Evolutionary conservation across 2,329 filamentous ascomycete genomes (phyloP).

Genomic region (Sclerotinia borealis): DNA sequence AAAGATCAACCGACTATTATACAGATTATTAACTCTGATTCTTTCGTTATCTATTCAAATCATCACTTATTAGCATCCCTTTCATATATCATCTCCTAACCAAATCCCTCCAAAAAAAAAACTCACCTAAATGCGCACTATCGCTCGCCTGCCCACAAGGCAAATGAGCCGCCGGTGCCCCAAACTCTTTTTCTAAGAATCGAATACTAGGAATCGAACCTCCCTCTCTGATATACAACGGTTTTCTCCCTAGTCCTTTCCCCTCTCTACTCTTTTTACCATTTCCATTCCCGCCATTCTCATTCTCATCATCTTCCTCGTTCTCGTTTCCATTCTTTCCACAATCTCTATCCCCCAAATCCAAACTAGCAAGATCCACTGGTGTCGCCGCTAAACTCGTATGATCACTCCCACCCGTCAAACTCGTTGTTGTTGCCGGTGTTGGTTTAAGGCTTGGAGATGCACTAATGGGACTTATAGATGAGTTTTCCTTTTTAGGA

Average conservation of each 20-base stretch:
- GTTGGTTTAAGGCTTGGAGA: constrained; percentile 33
- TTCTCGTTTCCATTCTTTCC: neutral
- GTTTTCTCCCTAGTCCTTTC: constrained; percentile 42
- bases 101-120: neutral
- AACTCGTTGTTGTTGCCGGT: constrained; percentile 45
- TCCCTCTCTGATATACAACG: constrained; percentile 90
- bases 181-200: constrained; percentile 91
- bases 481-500: constrained; percentile 24
- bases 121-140: constrained; percentile 64
- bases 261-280: neutral
- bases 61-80: neutral
- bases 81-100: neutral
- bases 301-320: neutral
- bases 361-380: constrained; percentile 20
- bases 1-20: constrained; percentile 90
- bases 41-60: constrained; percentile 68
- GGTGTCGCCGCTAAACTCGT: constrained; percentile 27
- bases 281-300: neutral
- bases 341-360: neutral
- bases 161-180: constrained; percentile 82
- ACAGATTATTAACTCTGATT: constrained; percentile 78
- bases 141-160: constrained; percentile 95
- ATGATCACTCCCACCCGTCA: constrained; percentile 41
- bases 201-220: constrained; percentile 92
- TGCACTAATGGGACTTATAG: constrained; percentile 14